These are phyloP conservation scores for Flaveria trinervia DNA, from an alignment of 129 eudicot genomes.

Conservation along the genomic window DNA sequence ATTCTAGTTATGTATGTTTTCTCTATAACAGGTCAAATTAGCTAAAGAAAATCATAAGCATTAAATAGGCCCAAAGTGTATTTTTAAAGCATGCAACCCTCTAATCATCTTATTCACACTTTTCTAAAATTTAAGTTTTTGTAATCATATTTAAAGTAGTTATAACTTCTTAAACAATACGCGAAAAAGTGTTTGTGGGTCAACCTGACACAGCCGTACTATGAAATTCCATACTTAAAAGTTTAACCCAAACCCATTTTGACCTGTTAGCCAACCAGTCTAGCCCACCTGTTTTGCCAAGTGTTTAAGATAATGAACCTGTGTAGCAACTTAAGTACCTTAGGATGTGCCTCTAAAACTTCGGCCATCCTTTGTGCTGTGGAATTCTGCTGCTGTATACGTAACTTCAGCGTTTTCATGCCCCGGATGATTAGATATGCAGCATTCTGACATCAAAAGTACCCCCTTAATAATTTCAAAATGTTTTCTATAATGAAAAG, in stretches of 20 bases:
- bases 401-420: conserved; percentile 85
- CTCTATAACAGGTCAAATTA: not conserved
- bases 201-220: not conserved
- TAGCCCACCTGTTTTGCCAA: not conserved
- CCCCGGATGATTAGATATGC: conserved; percentile 72
- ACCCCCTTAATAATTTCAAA: conserved; percentile 31
- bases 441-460: conserved; percentile 53
- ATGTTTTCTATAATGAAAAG: conserved; percentile 1
- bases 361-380: conserved; percentile 84
- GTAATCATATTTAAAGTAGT: not conserved
- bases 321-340: conserved; percentile 46
- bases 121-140: not conserved
- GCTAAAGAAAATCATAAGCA: not conserved
- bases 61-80: no score
- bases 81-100: not conserved
- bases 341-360: conserved; percentile 95
- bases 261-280: not conserved
- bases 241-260: not conserved
- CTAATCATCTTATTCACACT: not conserved
- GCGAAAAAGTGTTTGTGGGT: not conserved
- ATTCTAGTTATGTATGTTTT: not conserved
- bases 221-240: not conserved
- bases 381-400: conserved; percentile 78
- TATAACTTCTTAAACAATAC: not conserved
- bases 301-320: not conserved